Evolutionary conservation across 345 rosid genomes (phyloP).

Genomic region (Populus alba): DNA sequence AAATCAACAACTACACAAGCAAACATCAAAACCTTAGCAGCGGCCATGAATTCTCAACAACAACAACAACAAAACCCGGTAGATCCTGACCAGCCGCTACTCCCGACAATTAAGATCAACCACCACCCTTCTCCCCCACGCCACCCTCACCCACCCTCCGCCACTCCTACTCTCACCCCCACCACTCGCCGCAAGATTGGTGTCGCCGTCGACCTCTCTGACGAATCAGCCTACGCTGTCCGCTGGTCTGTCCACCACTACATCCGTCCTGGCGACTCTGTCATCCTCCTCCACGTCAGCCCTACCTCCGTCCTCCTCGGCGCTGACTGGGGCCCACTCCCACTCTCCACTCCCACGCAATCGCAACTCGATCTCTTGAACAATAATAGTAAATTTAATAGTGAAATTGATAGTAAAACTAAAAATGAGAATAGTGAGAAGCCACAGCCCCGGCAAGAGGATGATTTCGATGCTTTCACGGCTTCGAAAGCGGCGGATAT

Average conservation of each 20-base stretch:
- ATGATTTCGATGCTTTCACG: constrained; percentile 73
- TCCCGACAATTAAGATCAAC: constrained; percentile 37
- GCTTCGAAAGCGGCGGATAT: constrained; percentile 66
- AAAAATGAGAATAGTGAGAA: background rate
- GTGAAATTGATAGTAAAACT: constrained; percentile 2
- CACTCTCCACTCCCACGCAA: constrained; percentile 37
- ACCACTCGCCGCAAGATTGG: constrained; percentile 85
- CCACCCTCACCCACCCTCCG: constrained; percentile 29
- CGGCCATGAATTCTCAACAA: constrained; percentile 12
- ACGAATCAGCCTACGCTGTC: constrained; percentile 78
- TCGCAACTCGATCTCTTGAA: constrained; percentile 11
- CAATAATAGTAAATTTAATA: background rate
- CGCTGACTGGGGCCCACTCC: constrained; percentile 97
- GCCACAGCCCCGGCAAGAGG: constrained; percentile 44
- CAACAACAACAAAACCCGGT: constrained; percentile 18
- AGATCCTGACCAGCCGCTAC: constrained; percentile 52
- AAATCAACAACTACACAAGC: background rate
- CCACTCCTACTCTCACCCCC: constrained; percentile 76
- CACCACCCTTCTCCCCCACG: constrained; percentile 24
- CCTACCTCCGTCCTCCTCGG: constrained; percentile 95
- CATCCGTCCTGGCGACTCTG: constrained; percentile 91
- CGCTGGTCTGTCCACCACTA: constrained; percentile 86
- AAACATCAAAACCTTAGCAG: background rate
- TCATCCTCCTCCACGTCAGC: constrained; percentile 90
- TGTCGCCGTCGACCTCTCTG: constrained; percentile 89